phyloP scores from a whole-genome alignment of 1,139 yeast genomes.

The Insectozyma bohioensis region DNA sequence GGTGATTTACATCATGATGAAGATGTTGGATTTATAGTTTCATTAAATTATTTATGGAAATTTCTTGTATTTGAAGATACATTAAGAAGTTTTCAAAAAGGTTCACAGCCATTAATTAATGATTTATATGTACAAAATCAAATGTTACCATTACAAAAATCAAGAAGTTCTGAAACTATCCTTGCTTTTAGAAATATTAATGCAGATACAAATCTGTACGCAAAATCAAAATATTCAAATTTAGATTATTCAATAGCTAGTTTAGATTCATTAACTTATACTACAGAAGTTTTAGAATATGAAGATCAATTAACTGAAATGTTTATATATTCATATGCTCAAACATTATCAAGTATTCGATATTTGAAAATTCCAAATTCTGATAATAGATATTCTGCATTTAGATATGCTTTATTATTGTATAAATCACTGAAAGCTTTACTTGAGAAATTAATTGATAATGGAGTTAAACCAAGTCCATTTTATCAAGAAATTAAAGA shows the following conservation, averaged over 20 bases:
- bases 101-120: slow-evolving; percentile 7
- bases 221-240: not conserved
- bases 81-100: slow-evolving; percentile 5
- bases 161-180: slow-evolving; percentile 1
- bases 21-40: not conserved
- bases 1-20: not conserved
- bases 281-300: no score
- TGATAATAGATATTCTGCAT: no score
- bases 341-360: not conserved
- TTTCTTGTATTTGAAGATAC: slow-evolving; percentile 4
- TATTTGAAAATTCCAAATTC: slow-evolving; percentile 1
- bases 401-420: no score
- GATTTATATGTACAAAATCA: no score
- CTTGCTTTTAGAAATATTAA: slow-evolving; percentile 3
- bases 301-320: not conserved
- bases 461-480: no score
- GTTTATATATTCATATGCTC: slow-evolving; percentile 1
- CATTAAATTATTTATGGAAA: slow-evolving; percentile 4
- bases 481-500: no score
- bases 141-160: not conserved
- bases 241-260: not conserved
- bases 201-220: slow-evolving; percentile 4
- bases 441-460: no score
- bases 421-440: no score
- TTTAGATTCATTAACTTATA: no score